Conservation (phyloP, 768 basidiomycete genomes). For the Boletellus ananiceps region DNA sequence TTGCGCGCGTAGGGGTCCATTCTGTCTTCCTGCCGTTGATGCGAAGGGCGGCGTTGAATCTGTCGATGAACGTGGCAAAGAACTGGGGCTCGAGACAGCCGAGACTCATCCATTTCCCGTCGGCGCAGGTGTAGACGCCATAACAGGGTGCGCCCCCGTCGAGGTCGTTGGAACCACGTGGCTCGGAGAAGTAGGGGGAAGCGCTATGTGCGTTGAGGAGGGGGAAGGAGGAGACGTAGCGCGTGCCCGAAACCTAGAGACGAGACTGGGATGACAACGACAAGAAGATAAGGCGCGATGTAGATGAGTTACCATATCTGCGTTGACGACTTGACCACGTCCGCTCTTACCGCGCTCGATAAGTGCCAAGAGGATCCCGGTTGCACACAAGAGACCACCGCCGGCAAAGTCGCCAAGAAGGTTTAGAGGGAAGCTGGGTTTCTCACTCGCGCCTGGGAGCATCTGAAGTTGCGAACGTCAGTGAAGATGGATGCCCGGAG, state of each 20-base stretch:
- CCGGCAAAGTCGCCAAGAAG: constrained; percentile 81
- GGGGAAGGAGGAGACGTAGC: constrained; percentile 72
- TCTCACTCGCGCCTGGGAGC: constrained; percentile 58
- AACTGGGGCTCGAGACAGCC: constrained; percentile 74
- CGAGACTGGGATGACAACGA: not conserved
- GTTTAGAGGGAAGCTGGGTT: constrained; percentile 71
- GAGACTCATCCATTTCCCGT: constrained; percentile 71
- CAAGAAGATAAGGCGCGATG: not conserved
- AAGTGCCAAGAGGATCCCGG: constrained; percentile 72
- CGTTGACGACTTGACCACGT: constrained; percentile 67
- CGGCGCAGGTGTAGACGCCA: constrained; percentile 65
- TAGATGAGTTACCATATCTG: constrained; percentile 61
- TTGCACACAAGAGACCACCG: constrained; percentile 66
- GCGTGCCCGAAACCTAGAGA: constrained; percentile 70
- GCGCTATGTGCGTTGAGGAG: constrained; percentile 41
- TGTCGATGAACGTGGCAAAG: constrained; percentile 55
- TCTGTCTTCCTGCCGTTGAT: constrained; percentile 36
- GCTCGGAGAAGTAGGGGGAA: constrained; percentile 36
- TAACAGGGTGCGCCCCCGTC: constrained; percentile 83
- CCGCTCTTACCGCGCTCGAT: constrained; percentile 62
- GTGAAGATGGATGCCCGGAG: not conserved
- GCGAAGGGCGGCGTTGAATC: constrained; percentile 49
- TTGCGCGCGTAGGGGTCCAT: constrained; percentile 51
- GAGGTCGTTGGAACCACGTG: constrained; percentile 55
- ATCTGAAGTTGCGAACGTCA: constrained; percentile 38